Evolutionary conservation across 2,329 filamentous ascomycete species (phyloP), one percentile per base, ranked within the genome.

Genomic region (Fonsecaea pugnacius): DNA sequence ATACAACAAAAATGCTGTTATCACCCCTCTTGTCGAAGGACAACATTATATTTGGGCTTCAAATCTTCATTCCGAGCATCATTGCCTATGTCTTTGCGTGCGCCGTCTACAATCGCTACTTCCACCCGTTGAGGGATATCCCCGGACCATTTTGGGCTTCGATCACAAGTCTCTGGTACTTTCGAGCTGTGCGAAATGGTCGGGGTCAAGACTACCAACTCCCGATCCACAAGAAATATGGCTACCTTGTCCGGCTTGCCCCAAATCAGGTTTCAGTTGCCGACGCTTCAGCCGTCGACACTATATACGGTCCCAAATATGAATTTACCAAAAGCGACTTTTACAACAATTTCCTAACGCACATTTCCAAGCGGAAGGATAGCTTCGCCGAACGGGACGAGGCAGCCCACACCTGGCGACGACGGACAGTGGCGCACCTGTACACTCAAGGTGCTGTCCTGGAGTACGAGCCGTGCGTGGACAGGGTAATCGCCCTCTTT

Each of bases 211-310:
- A 65, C 38, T 38, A 64, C 46, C 66, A 68, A 38, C 48, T 60
- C 3, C 54, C 64, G 12, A 46, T 71, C 21, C 69, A 70, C 60
- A 61, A 67, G 64, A 70, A 70, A 60, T 68, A 69, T 58, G 69
- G 69, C 12, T 30, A 48, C 8, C 43, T 70, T 32, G 64, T 70
- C 24, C 53, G 69, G 18, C 63, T 70, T n/a, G 40, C 63, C 4
- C 69, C 67, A 9, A 69, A 69, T 33, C 58, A 63, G 21, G 56
- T 70, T 2, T 43, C 56, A 14, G 62, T 66, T 21, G 63, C 63
- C 18, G 64, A 70, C 36, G 65, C 69, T 5, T 38, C 54, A 1
- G 67, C 67, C 16, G 57, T 69, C 33, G 58, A 66, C 10, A 66
- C 54, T 8, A 68, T 70, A 24, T 65, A 64, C 51, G 62, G 57